Percentiles rank a stretch among this genome's conserved stretches.
Evolutionary conservation across 306 rosid species (phyloP).

Genomic region (Canavalia ensiformis): DNA sequence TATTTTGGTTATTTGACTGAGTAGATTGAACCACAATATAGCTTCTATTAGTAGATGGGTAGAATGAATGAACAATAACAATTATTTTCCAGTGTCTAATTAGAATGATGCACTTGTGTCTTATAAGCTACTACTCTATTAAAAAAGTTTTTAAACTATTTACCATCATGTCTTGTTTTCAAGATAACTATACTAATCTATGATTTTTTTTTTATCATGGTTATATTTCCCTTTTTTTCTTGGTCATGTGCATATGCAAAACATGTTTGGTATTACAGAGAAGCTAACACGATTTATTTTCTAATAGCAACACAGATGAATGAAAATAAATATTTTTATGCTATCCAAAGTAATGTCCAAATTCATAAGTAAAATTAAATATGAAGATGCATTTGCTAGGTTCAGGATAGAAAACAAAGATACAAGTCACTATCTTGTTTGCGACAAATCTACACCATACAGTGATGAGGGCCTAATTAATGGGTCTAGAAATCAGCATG

Average conservation of each 20-base stretch:
- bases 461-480: not conserved
- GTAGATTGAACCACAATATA: not conserved
- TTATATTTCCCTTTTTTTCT: not conserved
- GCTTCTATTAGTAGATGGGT: not conserved
- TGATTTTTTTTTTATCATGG: not conserved
- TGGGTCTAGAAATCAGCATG: not conserved
- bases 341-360: not conserved
- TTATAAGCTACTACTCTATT: not conserved
- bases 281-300: not conserved
- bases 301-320: not conserved
- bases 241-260: not conserved
- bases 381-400: conserved; percentile 1
- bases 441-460: not conserved
- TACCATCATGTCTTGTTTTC: not conserved
- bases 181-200: not conserved
- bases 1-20: not conserved
- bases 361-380: not conserved
- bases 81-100: not conserved
- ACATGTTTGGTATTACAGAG: not conserved
- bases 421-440: not conserved
- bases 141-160: not conserved
- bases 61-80: too few relatives aligned
- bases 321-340: not conserved
- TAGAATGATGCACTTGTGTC: not conserved
- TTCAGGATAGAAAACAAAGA: not conserved